Base-by-base conservation (phyloP, 2,329 filamentous ascomycete genomes). In the Colletotrichum orbiculare region DNA sequence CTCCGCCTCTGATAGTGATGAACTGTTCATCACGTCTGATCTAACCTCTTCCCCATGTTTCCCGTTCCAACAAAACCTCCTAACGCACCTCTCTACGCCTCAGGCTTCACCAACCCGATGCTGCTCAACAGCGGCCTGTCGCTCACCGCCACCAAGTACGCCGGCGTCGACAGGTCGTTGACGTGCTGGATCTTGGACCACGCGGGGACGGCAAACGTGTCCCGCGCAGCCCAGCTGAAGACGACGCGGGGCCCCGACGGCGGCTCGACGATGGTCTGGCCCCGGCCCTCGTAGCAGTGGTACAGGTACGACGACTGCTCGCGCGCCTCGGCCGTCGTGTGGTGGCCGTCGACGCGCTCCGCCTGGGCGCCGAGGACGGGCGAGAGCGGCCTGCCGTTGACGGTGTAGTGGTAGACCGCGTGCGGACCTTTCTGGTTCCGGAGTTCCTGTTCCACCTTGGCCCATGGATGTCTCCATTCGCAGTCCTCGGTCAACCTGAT, bases 191-290 rank as follows among this genome's bases (percentile, higher is more conserved):
- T 78, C 61, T 73, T 77, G 37, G 81, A 77, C 84, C 85, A 87
- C 0, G 83, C 73, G 0, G 85, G 84, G 2, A 87, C 75, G 34
- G 79, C 82, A 70, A 87, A 87, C 0, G 83, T 86, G 69, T 87
- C 85, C 0, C 80, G 77, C 8, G 75, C 67, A 43, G 76, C 76
- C 84, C 85, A 86, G 2, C 62, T 58, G 37, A 82, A 74, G 4
- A 72, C 75, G 54, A 76, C 69, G 4, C 74, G 77, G 37, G 74
- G 68, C 0, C 73, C 75, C 0, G 65, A 56, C 0, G 75, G 69
- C 0, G 73, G 67, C 5, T 76, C 75, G n/a, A 86, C 74, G 0
- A 73, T 72, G 0, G 79, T 81, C 35, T 73, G 70, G 0, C 85
- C 85, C 0, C 70, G 71, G 0, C 85, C 85, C 12, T 78, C 73